A percentile compares a stretch with the other conserved stretches of the same genome.
These are phyloP conservation scores for Penicillium longicatenatum DNA, from an alignment of 495 filamentous ascomycete species.

Conservation along the genomic window DNA sequence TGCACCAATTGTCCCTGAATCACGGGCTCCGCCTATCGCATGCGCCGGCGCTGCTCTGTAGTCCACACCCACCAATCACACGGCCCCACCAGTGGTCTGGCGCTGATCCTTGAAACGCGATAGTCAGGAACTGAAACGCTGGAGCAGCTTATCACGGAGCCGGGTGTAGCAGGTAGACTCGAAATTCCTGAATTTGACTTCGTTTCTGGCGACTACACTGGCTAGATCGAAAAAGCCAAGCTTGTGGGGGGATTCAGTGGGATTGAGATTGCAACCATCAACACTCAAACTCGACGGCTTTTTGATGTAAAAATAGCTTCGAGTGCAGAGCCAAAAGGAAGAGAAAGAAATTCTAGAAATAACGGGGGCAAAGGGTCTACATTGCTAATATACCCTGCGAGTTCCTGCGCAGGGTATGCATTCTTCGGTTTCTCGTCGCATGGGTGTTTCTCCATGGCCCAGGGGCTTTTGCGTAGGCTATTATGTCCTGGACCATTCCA, in stretches of 20 bases:
- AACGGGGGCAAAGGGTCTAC: conserved; percentile 9
- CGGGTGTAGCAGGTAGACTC: conserved; percentile 26
- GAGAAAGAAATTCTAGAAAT: neutral
- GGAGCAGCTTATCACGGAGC: conserved; percentile 20
- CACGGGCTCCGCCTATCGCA: conserved; percentile 21
- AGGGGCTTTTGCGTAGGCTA: conserved; percentile 9
- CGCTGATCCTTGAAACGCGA: conserved; percentile 36
- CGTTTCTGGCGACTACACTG: neutral
- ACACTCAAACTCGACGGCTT: neutral
- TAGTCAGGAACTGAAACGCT: conserved; percentile 37
- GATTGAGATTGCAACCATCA: neutral
- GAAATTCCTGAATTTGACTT: neutral
- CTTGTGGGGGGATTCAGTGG: neutral
- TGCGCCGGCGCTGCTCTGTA: conserved; percentile 8
- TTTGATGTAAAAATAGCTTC: neutral
- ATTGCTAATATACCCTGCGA: conserved; percentile 18
- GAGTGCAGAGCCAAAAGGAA: neutral
- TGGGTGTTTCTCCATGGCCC: conserved; percentile 4
- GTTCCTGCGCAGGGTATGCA: conserved; percentile 25
- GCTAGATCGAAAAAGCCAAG: neutral
- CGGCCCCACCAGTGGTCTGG: conserved; percentile 10
- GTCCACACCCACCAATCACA: conserved; percentile 32
- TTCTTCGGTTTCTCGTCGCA: conserved; percentile 28
- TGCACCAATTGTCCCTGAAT: conserved; percentile 17
- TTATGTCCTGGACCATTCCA: conserved; percentile 2